Percentiles rank a stretch among this genome's conserved stretches.
These are phyloP conservation scores for Pyrenophora teres DNA, from an alignment of 2,329 filamentous ascomycete species.

Conservation along the genomic window DNA sequence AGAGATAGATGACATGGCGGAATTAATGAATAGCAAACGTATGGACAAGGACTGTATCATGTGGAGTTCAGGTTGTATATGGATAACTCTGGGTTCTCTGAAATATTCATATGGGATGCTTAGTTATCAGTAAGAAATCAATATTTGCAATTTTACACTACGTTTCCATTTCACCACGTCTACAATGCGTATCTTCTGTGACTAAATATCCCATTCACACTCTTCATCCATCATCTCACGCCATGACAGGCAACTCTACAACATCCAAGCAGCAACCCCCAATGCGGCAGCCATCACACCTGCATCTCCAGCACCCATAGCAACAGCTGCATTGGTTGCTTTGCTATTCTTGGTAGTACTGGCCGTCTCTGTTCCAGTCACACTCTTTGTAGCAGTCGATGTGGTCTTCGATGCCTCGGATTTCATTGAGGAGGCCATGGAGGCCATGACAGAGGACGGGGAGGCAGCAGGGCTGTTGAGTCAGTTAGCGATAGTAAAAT, in stretches of 20 bases:
- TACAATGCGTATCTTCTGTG: too few species aligned
- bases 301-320: constrained; percentile 2
- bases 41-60: not conserved
- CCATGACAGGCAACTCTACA: not conserved
- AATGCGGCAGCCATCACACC: constrained; percentile 13
- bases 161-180: not conserved
- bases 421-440: not conserved
- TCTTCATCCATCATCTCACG: not conserved
- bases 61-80: not conserved
- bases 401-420: not conserved
- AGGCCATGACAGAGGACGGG: not conserved
- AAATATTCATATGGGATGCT: not conserved
- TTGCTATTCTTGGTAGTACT: constrained; percentile 4
- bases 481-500: not conserved
- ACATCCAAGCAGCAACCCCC: constrained; percentile 14
- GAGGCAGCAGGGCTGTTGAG: not conserved
- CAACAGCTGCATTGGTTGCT: constrained; percentile 6
- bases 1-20: not conserved
- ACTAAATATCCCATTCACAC: not conserved
- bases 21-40: not conserved
- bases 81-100: not conserved
- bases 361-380: not conserved
- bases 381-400: not conserved
- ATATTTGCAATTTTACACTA: not conserved
- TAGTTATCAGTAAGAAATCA: not conserved